Base-by-base conservation (phyloP, 345 rosid species). In the Zanthoxylum bungeanum region DNA sequence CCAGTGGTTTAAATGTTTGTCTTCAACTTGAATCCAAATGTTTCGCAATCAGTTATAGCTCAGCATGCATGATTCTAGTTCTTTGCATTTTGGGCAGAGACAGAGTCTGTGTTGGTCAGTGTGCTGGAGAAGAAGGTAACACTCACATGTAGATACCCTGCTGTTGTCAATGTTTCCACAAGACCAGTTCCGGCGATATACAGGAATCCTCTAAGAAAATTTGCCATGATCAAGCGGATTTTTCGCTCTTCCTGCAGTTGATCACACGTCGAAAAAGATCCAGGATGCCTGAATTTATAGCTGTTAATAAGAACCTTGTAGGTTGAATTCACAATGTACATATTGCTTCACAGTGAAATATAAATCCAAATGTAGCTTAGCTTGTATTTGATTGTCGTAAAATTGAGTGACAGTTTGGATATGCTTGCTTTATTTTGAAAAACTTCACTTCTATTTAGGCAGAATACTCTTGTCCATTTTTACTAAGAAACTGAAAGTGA, bases 41-140 rank as follows among this genome's bases (percentile, higher is more conserved):
- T 62, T 21, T 62, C 0, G 11, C 19, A 39, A 22, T 25, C 40
- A 12, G 31, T 64, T 46, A n/a, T n/a, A 4, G 17, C 22, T 65
- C 22, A 33, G 40, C 21, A 56, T 42, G 30, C 24, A 51, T 24
- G 49, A 7, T 68, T 34, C 64, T 64, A 53, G 56, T 36, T 46
- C 8, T 28, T 37, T 60, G 25, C 11, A n/a, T 28, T 1, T 37
- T 69, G 64, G 59, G 72, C 91, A 91, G 93, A 85, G 75, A 89
- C 92, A n/a, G 88, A 89, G 64, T 89, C 97, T 0, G 84, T 91
- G 67, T 72, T 80, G 63, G 82, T 93, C 69, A 79, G 86, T 76
- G 86, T 85, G 50, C 40, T 80, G 81, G 96, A 93, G 87, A 87
- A 93, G 83, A 85, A 74, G 81, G 94, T 89, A 46, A 91, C 88